Percentiles rank a stretch among this genome's conserved stretches.
Evolutionary conservation across 805 yeast genomes (phyloP).

Genomic region (Candida ovalis): DNA sequence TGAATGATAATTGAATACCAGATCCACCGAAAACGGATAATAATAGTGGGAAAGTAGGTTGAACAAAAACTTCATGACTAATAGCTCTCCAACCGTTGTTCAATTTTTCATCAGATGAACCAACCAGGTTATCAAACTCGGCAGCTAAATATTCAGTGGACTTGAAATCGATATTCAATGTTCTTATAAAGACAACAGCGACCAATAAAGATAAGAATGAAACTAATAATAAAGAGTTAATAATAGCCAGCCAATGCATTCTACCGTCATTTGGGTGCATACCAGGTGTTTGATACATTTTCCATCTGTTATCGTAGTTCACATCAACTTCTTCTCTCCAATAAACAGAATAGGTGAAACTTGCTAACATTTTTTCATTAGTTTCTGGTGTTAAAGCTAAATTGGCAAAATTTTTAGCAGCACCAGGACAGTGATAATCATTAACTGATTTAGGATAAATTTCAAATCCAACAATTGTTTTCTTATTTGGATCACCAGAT

Average conservation of each 20-base stretch:
- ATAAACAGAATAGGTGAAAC: constrained; percentile 80
- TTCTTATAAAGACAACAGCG: constrained; percentile 56
- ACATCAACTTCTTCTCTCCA: constrained; percentile 79
- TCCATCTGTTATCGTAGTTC: constrained; percentile 70
- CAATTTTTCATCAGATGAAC: not conserved
- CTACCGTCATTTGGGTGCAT: constrained; percentile 48
- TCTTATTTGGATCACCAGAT: constrained; percentile 33
- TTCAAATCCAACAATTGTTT: constrained; percentile 82
- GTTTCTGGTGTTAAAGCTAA: constrained; percentile 46
- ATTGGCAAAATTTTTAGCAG: constrained; percentile 54
- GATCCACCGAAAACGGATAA: constrained; percentile 61
- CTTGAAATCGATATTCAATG: constrained; percentile 47
- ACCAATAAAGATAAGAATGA: constrained; percentile 59
- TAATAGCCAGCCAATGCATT: constrained; percentile 75
- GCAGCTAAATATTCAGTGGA: constrained; percentile 14
- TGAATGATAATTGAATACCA: constrained; percentile 70
- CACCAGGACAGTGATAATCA: constrained; percentile 70
- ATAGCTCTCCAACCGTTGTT: constrained; percentile 48
- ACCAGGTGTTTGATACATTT: constrained; percentile 42
- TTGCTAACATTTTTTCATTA: constrained; percentile 44
- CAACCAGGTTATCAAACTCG: constrained; percentile 14
- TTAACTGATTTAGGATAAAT: constrained; percentile 80
- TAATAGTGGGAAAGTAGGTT: constrained; percentile 45
- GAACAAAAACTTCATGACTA: constrained; percentile 48
- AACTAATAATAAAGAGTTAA: constrained; percentile 67